Percentiles rank a stretch among this genome's conserved stretches.
Conservation (phyloP, 73 alveolate species). For the Tetrahymena borealis region DNA sequence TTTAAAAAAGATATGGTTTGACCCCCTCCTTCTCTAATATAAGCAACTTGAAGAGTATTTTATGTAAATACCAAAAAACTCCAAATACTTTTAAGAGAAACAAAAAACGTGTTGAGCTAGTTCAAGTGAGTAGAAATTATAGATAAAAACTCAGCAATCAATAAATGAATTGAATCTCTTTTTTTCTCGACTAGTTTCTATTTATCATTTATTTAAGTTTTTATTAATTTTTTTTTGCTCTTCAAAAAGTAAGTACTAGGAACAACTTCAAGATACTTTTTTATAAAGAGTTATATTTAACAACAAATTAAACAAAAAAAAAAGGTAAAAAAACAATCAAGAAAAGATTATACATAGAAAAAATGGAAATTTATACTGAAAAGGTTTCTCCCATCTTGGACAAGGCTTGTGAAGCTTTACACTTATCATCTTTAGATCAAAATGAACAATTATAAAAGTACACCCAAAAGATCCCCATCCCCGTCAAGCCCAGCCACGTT, state of each 20-base stretch:
- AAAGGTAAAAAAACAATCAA: background rate
- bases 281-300: background rate
- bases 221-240: too few relatives aligned
- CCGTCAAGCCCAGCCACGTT: conserved; percentile 28
- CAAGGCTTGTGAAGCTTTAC: background rate
- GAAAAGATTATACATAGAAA: background rate
- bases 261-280: background rate
- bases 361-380: background rate
- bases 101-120: background rate
- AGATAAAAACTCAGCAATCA: background rate
- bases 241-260: background rate
- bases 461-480: background rate
- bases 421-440: background rate
- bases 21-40: background rate
- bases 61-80: background rate
- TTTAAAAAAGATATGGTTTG: background rate
- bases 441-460: background rate
- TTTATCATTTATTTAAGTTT: too few relatives aligned
- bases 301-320: background rate
- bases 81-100: background rate
- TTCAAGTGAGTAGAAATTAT: background rate
- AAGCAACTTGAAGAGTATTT: background rate
- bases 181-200: too few relatives aligned
- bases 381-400: background rate
- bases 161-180: too few relatives aligned